Percentiles rank a stretch among this genome's conserved stretches.
Conservation (phyloP, 345 rosid genomes). For the Citrus sp. region DNA sequence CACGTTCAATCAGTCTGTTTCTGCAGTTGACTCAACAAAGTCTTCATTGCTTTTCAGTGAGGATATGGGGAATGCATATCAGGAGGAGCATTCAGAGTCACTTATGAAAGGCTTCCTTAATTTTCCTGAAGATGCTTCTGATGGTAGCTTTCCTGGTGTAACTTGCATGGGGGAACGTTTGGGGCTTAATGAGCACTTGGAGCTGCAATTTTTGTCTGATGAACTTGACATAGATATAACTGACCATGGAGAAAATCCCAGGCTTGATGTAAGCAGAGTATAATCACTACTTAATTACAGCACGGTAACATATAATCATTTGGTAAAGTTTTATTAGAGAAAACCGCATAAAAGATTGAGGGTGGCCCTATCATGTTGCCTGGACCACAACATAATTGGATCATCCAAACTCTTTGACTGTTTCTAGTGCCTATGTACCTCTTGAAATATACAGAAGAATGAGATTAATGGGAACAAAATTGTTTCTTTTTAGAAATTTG, state of each 20-base stretch:
- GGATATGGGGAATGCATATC: constrained; percentile 42
- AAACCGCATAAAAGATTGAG: neutral
- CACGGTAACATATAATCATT: neutral
- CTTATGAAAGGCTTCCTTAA: constrained; percentile 52
- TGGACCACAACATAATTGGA: neutral
- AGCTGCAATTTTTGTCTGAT: constrained; percentile 75
- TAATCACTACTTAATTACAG: neutral
- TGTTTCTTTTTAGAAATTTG: neutral
- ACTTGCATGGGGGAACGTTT: constrained; percentile 39
- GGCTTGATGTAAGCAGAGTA: constrained; percentile 63
- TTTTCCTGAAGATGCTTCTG: constrained; percentile 52
- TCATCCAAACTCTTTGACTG: neutral
- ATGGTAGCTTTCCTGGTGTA: constrained; percentile 46
- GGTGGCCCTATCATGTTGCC: neutral
- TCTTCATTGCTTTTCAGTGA: constrained; percentile 51
- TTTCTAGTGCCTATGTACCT: neutral
- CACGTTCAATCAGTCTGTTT: constrained; percentile 42
- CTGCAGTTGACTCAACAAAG: constrained; percentile 48
- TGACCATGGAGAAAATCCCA: constrained; percentile 75
- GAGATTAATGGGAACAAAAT: neutral
- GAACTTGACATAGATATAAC: constrained; percentile 77
- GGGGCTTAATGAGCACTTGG: constrained; percentile 59
- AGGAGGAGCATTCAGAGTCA: constrained; percentile 42
- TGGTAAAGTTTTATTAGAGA: neutral
- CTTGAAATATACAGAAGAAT: neutral